Percentiles rank a stretch among this genome's conserved stretches.
phyloP scores from a whole-genome alignment of 305 asterid species.

The Fraxinus dipetala region DNA sequence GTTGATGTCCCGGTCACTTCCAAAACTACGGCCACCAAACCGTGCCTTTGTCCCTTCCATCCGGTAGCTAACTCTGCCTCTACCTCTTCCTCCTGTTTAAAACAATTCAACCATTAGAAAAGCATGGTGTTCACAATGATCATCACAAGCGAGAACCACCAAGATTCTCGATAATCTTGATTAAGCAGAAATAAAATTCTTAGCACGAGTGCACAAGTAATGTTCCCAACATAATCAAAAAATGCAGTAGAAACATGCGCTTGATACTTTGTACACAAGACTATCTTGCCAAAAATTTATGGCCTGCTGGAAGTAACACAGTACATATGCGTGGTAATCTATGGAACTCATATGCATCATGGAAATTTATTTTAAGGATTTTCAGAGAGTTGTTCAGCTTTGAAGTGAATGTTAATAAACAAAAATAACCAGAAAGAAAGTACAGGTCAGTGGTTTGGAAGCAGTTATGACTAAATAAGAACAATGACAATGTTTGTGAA shows the following conservation, averaged over 20 bases:
- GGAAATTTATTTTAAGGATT: not conserved
- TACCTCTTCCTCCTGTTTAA: conserved; percentile 68
- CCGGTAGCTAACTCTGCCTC: conserved; percentile 64
- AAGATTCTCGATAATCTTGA: not conserved
- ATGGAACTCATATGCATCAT: not conserved
- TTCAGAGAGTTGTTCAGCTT: not conserved
- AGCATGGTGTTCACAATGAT: not conserved
- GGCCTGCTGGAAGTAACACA: not conserved
- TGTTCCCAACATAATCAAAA: not conserved
- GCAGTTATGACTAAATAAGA: not conserved
- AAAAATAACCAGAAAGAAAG: not conserved
- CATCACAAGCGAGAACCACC: not conserved
- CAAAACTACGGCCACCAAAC: conserved; percentile 54
- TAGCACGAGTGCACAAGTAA: not conserved
- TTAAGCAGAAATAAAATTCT: not conserved
- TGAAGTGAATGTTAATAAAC: not conserved
- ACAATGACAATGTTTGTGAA: not conserved
- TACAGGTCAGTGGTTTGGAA: not conserved
- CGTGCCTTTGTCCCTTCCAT: conserved; percentile 64
- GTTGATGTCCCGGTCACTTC: conserved; percentile 48
- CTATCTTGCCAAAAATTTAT: not conserved
- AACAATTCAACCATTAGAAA: conserved; percentile 16
- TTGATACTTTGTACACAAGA: not conserved
- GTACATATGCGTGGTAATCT: not conserved
- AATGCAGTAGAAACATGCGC: not conserved